Base-by-base conservation (phyloP, 768 basidiomycete species). In the Xerocomellus amylosporus region DNA sequence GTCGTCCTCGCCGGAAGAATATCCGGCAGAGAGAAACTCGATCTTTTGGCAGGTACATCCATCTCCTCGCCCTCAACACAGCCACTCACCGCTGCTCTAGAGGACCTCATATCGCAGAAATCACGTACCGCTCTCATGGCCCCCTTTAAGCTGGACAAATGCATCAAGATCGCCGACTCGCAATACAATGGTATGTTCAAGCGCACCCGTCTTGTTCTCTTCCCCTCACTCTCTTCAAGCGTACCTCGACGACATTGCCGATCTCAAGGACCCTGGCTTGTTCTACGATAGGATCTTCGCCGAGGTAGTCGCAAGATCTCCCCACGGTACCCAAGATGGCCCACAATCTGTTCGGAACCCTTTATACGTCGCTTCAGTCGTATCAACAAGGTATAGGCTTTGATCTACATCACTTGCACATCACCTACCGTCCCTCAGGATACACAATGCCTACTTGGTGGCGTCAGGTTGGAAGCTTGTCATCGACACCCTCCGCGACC, bases 401-500 rank as follows among this genome's bases (percentile, higher is more conserved):
- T 31, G 34, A 34, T 59, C 30, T 26, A 8, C 53, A 49, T 55
- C 19, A 15, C 49, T 22, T 33, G 46, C 17, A 24, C 51, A 19
- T 37, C 3, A 52, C 56, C 28, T 26, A 60, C 50, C 51, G 37
- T 58, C 24, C 33, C 48, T 39, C 61, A 93, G 90, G 69, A 77
- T 93, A 50, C 90, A 93, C 69, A 93, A 93, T 65, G 70, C 82
- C 8, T 91, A 90, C 68, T 82, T 88, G 80, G 76, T 92, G 33
- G 87, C 90, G n/a, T 83, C 88, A 15, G 86, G 83, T 2, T 93
- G 91, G 91, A 88, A 79, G 58, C 73, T 92, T 45, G 83, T 88
- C n/a, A 68, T 77, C 4, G 77, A 85, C 53, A 74, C 75, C 31
- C 72, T 93, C 50, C 76, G 76, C 48, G 75, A 80, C 26, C 72